Evolutionary conservation across 495 filamentous ascomycete species (phyloP), one percentile per base, ranked within the genome.

Genomic region (Xylaria bambusicola): DNA sequence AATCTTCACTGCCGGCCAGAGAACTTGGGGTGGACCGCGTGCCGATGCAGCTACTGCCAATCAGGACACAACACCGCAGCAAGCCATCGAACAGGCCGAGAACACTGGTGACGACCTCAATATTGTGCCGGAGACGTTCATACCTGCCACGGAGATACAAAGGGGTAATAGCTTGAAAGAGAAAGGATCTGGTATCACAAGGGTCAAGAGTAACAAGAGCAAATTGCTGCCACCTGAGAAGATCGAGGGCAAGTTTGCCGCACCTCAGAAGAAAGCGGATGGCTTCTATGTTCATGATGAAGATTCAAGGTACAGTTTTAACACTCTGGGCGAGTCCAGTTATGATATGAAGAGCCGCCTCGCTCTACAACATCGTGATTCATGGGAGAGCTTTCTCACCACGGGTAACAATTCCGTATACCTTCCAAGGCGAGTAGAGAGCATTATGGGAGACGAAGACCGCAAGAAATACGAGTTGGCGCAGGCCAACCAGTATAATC

Each of bases 21-120:
- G 94, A 35, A 98, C 94, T 4, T 98, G 94, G 94, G 94, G 94
- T 63, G 94, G 94, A 4, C 94, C 94, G 20, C 84, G 94, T 62
- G 92, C 92, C 0, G 94, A 98, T 73, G 93, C 94, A 27, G 92
- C 91, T 36, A 77, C 86, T 54, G 94, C 94, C 1, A 91, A 95
- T 70, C 73, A 80, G 9, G 67, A 85, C 51, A 97, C 90, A 2
- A 91, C 91, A 3, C 87, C 91, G 0, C 90, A 89, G 64, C 83
- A 95, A 73, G 93, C 86, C 6, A 90, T 93, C 33, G 91, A 92
- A 62, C 80, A 87, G 58, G 93, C 94, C 3, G 84, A 86, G 62
- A 84, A 83, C 21, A 79, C 82, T 2, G 94, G 93, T 0, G 93
- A 98, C 63, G 94, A 97, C 65, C 82, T 98, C 57, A 96, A 97